Percentiles rank a stretch among this genome's conserved stretches.
Evolutionary conservation across 768 basidiomycete species (phyloP).

Genomic region (Xanthoconium purpureum): DNA sequence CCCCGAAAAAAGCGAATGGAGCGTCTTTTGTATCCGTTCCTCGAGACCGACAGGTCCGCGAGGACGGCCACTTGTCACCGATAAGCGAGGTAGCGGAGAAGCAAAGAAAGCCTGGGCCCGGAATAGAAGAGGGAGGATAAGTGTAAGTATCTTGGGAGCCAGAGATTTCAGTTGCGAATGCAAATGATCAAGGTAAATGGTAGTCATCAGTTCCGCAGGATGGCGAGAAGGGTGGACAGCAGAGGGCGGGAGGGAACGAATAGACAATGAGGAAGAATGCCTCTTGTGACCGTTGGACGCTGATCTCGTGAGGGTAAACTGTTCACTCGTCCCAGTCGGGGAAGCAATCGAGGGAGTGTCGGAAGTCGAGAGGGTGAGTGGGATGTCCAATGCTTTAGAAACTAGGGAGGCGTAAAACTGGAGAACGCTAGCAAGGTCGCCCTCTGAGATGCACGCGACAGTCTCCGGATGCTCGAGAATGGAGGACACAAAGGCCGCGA

Average conservation of each 20-base stretch:
- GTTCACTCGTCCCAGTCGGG: constrained; percentile 30
- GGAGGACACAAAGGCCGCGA: constrained; percentile 55
- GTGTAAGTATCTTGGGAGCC: constrained; percentile 48
- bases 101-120: constrained; percentile 63
- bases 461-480: constrained; percentile 51
- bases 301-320: constrained; percentile 21
- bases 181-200: constrained; percentile 63
- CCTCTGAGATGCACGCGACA: constrained; percentile 58
- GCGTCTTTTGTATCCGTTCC: constrained; percentile 52
- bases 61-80: constrained; percentile 42
- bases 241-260: constrained; percentile 39
- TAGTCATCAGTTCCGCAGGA: constrained; percentile 61
- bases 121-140: constrained; percentile 71
- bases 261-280: constrained; percentile 60
- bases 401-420: constrained; percentile 60
- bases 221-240: constrained; percentile 36
- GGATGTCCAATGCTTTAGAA: constrained; percentile 47
- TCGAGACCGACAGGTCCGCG: constrained; percentile 41
- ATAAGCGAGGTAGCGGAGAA: constrained; percentile 65
- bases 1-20: constrained; percentile 58
- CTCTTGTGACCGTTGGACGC: constrained; percentile 47
- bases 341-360: constrained; percentile 24
- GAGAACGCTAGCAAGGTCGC: constrained; percentile 53
- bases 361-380: constrained; percentile 12
- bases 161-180: constrained; percentile 58